phyloP scores from a whole-genome alignment of 2,329 filamentous ascomycete genomes.

The Stagonosporopsis cucurbitacearum region DNA sequence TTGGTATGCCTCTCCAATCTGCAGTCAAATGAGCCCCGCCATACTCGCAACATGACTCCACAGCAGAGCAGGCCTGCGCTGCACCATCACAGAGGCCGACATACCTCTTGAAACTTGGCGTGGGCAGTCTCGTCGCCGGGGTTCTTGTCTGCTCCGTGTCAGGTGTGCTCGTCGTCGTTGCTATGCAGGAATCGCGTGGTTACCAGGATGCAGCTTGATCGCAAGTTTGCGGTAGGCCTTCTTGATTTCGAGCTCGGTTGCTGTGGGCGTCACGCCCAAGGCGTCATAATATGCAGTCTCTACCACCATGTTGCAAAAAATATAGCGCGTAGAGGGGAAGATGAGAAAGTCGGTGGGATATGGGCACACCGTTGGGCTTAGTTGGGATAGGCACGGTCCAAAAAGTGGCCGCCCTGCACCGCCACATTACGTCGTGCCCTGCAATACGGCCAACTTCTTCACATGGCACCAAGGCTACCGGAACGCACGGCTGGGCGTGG shows the following conservation, averaged over 20 bases:
- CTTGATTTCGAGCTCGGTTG: conserved; percentile 92
- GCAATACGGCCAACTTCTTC: conserved; percentile 1
- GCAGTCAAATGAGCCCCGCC: conserved; percentile 34
- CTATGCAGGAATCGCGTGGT: conserved; percentile 33
- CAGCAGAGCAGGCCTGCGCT: conserved; percentile 1
- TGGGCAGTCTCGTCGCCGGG: conserved; percentile 93
- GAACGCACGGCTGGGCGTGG: conserved; percentile 19
- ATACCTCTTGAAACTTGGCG: conserved; percentile 88
- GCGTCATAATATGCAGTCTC: conserved; percentile 90
- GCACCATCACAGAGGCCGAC: conserved; percentile 22
- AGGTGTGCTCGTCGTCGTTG: conserved; percentile 7
- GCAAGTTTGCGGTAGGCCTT: conserved; percentile 93
- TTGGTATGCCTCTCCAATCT: conserved; percentile 75
- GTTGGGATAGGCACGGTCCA: conserved; percentile 5
- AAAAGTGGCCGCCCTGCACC: conserved; percentile 14
- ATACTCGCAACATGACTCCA: conserved; percentile 3
- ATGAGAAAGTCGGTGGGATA: conserved; percentile 23
- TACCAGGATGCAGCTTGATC: conserved; percentile 89
- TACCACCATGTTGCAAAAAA: conserved; percentile 70
- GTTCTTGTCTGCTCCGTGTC: conserved; percentile 78
- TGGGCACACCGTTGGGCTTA: conserved; percentile 11
- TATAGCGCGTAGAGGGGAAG: conserved; percentile 9
- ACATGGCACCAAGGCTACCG: conserved; percentile 9
- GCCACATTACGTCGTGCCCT: conserved; percentile 17
- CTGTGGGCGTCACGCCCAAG: conserved; percentile 82